Evolutionary conservation across 2,329 filamentous ascomycete species (phyloP).

Genomic region (Monascus ruber): DNA sequence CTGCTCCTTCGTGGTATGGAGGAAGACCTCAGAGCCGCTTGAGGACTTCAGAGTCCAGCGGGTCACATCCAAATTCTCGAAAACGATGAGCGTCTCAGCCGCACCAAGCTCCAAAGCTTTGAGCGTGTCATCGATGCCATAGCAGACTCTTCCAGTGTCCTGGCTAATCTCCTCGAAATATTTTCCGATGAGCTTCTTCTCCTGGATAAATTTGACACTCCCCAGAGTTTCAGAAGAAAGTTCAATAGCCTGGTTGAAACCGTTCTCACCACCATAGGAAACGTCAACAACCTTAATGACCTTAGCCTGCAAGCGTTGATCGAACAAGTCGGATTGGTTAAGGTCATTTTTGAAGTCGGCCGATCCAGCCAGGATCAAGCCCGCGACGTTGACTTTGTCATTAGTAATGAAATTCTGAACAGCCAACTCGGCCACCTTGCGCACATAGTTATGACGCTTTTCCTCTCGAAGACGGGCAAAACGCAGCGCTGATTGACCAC

Average conservation of each 20-base stretch:
- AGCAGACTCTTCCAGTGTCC: conserved; percentile 93
- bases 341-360: conserved; percentile 99
- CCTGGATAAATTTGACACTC: conserved; percentile 99
- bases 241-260: conserved; percentile 99
- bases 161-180: conserved; percentile 99
- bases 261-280: conserved; percentile 97
- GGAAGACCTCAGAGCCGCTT: conserved; percentile 56
- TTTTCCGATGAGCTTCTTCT: conserved; percentile 98
- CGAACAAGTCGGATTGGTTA: conserved; percentile 95
- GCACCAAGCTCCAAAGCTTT: conserved; percentile 95
- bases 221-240: conserved; percentile 86
- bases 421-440: conserved; percentile 93
- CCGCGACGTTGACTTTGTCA: conserved; percentile 97
- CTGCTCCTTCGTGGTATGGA: conserved; percentile 82
- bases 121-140: conserved; percentile 93
- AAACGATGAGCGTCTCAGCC: conserved; percentile 88
- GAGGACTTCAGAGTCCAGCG: conserved; percentile 82
- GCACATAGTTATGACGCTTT: conserved; percentile 99
- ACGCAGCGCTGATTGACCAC: conserved; percentile 98
- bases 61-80: conserved; percentile 91
- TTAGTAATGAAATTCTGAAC: conserved; percentile 98
- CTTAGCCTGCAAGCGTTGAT: conserved; percentile 79
- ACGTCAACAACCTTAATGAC: conserved; percentile 99
- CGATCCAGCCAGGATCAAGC: conserved; percentile 87
- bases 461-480: conserved; percentile 98